These are phyloP conservation scores for Xylaria castorea DNA, from an alignment of 495 filamentous ascomycete genomes.

Conservation along the genomic window DNA sequence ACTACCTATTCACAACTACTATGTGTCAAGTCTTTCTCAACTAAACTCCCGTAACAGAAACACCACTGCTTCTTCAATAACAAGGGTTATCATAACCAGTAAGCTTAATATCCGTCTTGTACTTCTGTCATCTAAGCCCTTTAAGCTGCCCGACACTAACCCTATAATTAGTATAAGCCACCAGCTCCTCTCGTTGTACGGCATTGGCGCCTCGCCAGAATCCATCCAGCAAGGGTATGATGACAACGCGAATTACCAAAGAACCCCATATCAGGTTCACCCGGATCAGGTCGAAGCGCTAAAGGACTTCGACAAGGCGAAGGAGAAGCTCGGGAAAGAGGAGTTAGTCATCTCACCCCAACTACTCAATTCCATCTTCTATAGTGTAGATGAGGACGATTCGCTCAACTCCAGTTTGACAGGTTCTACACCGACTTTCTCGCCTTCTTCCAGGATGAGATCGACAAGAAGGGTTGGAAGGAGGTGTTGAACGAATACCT, in stretches of 20 bases:
- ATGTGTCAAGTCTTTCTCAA: background rate
- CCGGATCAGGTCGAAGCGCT: slow-evolving; percentile 58
- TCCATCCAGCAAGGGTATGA: slow-evolving; percentile 65
- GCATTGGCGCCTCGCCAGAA: slow-evolving; percentile 68
- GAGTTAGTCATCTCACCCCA: slow-evolving; percentile 33
- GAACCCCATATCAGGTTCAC: slow-evolving; percentile 50
- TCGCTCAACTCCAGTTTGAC: background rate
- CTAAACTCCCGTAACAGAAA: slow-evolving; percentile 40
- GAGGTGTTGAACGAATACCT: slow-evolving; percentile 67
- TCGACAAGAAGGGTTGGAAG: slow-evolving; percentile 65
- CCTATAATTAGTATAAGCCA: slow-evolving; percentile 66
- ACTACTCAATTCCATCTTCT: background rate
- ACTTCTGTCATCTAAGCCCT: background rate
- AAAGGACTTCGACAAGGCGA: slow-evolving; percentile 57
- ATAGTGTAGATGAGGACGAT: no score
- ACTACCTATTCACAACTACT: background rate
- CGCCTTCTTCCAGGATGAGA: slow-evolving; percentile 74
- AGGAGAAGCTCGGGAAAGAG: slow-evolving; percentile 53
- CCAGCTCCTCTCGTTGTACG: slow-evolving; percentile 75
- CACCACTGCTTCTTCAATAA: slow-evolving; percentile 83
- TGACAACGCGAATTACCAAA: slow-evolving; percentile 67
- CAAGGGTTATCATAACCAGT: slow-evolving; percentile 70
- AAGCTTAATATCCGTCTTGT: slow-evolving; percentile 16
- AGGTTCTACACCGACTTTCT: slow-evolving; percentile 72
- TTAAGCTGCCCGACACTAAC: slow-evolving; percentile 44